Conservation (phyloP, 129 eudicot species). For the Arctium minus region DNA sequence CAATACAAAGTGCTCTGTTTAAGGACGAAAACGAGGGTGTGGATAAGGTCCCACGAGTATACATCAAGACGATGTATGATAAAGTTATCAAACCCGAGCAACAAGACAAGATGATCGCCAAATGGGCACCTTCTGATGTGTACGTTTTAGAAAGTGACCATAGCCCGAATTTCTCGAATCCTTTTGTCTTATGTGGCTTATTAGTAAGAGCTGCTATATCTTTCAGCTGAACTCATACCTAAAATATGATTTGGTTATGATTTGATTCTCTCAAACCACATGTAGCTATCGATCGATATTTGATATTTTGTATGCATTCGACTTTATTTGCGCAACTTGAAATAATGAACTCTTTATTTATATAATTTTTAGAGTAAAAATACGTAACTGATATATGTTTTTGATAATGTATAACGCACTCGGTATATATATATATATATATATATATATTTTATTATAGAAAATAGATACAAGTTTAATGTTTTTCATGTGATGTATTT, state of each 20-base stretch:
- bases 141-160: constrained; percentile 71
- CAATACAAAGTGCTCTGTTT: constrained; percentile 40
- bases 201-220: constrained; percentile 50
- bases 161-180: constrained; percentile 73
- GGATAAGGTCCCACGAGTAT: constrained; percentile 52
- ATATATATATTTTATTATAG: too few species aligned
- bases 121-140: constrained; percentile 62
- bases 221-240: not conserved
- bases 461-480: too few species aligned
- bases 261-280: not conserved
- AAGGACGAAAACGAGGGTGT: constrained; percentile 29
- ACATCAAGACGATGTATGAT: constrained; percentile 56
- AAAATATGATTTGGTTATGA: not conserved
- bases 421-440: too few species aligned
- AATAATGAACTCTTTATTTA: not conserved
- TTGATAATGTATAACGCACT: too few species aligned
- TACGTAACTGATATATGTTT: too few species aligned
- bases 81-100: constrained; percentile 54
- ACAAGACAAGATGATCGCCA: constrained; percentile 69
- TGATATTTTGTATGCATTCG: not conserved
- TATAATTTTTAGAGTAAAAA: too few species aligned
- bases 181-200: constrained; percentile 60
- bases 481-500: not conserved
- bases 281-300: not conserved
- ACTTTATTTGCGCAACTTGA: not conserved